Evolutionary conservation across 192 early-diverging fungal species (phyloP), one percentile per base, ranked within the genome.

Genomic region (Phycomyces blakesleeanus): DNA sequence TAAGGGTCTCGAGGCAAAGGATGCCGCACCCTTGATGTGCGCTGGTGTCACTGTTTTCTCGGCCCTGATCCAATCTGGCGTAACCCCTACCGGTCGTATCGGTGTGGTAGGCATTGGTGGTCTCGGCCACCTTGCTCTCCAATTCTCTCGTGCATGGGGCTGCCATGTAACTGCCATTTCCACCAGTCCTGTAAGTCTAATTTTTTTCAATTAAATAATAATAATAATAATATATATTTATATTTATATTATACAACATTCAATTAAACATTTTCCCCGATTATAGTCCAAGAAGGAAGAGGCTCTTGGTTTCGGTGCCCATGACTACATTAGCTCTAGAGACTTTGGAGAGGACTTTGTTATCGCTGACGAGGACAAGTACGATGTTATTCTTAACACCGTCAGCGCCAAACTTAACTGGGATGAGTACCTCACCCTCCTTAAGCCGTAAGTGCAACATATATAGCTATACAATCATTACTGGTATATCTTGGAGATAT

Each of bases 41-140:
- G 92, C 92, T 14, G 93, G 92, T 8, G 78, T 83, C 26, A 89
- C 93, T 21, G 85, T 91, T 1, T 93, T 85, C 66, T 75, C 77
- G 1, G 85, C 92, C 2, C 72, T 95, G 49, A 77, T 83, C 49
- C 80, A 80, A 25, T 77, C 83, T 49, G 74, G 78, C 26, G 69
- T 88, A 20, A 82, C 76, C 47, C 77, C 86, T 22, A 89, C 88
- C 15, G 78, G 77, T 18, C 72, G 78, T 1, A 83, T 93, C 16
- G 91, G 85, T 10, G 72, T 94, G 6, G 78, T 91, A 40, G 93
- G 93, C 20, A 78, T 94, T 24, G 93, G 93, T 22, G 37, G 63
- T 21, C 25, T 54, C 5, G 55, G 57, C 16, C 89, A 89, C 62
- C 79, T 90, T 52, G 88, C 82, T 24, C 57, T 87, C 21, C 83